Percentiles rank a stretch among this genome's conserved stretches.
These are phyloP conservation scores for Phytophthora tentaculata DNA, from an alignment of 352 stramenopile genomes.

Conservation along the genomic window DNA sequence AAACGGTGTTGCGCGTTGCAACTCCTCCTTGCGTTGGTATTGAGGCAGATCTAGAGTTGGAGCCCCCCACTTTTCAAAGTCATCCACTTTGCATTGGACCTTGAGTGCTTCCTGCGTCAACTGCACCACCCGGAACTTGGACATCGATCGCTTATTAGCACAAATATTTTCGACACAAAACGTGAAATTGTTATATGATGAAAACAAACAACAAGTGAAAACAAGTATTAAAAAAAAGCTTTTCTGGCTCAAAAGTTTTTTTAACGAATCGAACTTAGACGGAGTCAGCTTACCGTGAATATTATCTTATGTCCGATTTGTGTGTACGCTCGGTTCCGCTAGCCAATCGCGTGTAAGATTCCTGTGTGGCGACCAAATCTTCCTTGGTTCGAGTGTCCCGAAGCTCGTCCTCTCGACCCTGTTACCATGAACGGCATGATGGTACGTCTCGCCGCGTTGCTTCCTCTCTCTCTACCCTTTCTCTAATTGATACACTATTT, in stretches of 20 bases:
- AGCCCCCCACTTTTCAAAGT: conserved; percentile 56
- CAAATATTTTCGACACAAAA: too few species aligned
- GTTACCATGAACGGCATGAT: conserved; percentile 49
- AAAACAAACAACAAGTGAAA: too few species aligned
- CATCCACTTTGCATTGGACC: conserved; percentile 61
- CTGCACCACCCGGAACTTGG: conserved; percentile 58
- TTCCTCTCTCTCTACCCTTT: neutral
- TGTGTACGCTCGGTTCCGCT: conserved; percentile 7
- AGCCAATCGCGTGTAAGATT: conserved; percentile 26
- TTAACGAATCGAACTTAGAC: conserved; percentile 10
- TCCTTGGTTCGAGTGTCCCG: conserved; percentile 32
- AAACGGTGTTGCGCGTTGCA: conserved; percentile 52
- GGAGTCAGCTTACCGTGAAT: too few species aligned
- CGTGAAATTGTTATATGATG: too few species aligned
- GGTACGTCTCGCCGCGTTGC: conserved; percentile 26
- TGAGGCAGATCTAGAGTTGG: conserved; percentile 41
- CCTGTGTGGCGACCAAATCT: conserved; percentile 38
- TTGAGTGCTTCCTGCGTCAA: conserved; percentile 60
- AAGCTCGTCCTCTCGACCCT: conserved; percentile 7
- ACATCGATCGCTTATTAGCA: too few species aligned
- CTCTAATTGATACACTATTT: too few species aligned
- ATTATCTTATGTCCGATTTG: neutral
- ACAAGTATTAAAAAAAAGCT: too few species aligned
- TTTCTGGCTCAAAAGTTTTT: too few species aligned
- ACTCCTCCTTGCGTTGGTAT: conserved; percentile 54